Evolutionary conservation across 805 yeast species (phyloP).

Genomic region (Citeromyces matritensis): DNA sequence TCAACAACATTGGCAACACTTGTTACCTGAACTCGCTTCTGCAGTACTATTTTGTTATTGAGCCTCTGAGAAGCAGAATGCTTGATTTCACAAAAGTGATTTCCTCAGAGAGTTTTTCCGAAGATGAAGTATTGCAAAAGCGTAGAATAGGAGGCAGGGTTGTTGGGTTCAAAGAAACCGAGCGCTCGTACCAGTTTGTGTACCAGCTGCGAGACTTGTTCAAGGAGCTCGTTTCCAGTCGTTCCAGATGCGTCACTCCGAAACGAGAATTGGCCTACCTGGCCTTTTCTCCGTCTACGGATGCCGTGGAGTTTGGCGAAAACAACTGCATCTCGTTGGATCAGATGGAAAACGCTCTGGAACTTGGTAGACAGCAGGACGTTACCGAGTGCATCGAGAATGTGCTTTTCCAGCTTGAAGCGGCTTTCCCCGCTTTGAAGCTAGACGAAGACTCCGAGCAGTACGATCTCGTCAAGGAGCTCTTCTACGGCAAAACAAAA

Average conservation of each 20-base stretch:
- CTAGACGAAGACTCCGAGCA: constrained; percentile 72
- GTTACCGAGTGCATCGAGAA: constrained; percentile 96
- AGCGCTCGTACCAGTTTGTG: constrained; percentile 71
- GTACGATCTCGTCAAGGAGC: constrained; percentile 58
- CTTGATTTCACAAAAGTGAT: constrained; percentile 32
- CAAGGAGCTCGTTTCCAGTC: constrained; percentile 48
- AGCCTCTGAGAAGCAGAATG: constrained; percentile 61
- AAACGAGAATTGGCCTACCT: constrained; percentile 73
- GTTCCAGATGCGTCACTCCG: constrained; percentile 60
- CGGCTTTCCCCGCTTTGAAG: constrained; percentile 57
- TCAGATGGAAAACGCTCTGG: constrained; percentile 61
- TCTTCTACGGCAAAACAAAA: constrained; percentile 77
- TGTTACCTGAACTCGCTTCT: constrained; percentile 85
- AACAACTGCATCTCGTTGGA: constrained; percentile 13
- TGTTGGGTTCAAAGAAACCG: constrained; percentile 66
- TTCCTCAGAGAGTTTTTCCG: constrained; percentile 10
- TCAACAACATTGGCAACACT: constrained; percentile 91
- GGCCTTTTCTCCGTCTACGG: constrained; percentile 64
- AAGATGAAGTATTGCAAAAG: constrained; percentile 15
- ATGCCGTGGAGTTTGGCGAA: constrained; percentile 42
- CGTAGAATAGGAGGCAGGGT: constrained; percentile 82
- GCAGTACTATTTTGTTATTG: constrained; percentile 79
- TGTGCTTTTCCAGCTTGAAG: constrained; percentile 80
- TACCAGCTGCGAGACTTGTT: constrained; percentile 60
- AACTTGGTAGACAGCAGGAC: constrained; percentile 88